A percentile compares a stretch with the other conserved stretches of the same genome.
phyloP scores from a whole-genome alignment of 768 basidiomycete species.

The Amylocystis lapponica region DNA sequence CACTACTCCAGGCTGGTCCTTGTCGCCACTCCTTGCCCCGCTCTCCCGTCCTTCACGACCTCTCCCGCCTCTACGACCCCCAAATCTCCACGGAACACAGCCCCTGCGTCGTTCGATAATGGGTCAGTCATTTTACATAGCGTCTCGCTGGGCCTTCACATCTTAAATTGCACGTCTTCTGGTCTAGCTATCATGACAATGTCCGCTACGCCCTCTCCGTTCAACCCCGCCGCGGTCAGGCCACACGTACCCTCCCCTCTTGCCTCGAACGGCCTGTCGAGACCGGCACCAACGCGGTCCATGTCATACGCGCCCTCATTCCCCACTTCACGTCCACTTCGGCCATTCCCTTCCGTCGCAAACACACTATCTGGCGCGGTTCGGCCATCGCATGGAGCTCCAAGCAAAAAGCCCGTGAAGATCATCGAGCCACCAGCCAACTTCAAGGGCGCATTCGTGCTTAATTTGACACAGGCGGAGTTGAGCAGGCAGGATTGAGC shows the following conservation, averaged over 20 bases:
- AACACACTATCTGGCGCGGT: conserved; percentile 16
- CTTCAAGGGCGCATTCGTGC: conserved; percentile 61
- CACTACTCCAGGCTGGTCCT: background rate
- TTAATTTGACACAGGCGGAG: conserved; percentile 81
- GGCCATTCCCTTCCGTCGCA: conserved; percentile 70
- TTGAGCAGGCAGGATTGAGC: conserved; percentile 61
- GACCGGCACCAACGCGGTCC: conserved; percentile 35
- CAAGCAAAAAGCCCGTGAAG: conserved; percentile 51
- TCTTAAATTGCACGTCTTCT: too few relatives aligned
- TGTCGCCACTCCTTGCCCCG: background rate
- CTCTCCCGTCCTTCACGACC: background rate
- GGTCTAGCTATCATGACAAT: conserved; percentile 20
- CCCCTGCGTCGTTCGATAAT: too few relatives aligned
- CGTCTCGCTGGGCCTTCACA: too few relatives aligned
- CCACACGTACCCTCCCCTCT: conserved; percentile 57
- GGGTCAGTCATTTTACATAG: too few relatives aligned
- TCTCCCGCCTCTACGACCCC: background rate
- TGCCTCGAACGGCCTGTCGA: conserved; percentile 35
- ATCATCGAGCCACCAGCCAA: conserved; percentile 77
- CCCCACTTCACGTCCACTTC: conserved; percentile 66
- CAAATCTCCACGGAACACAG: background rate
- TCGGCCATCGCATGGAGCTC: conserved; percentile 7
- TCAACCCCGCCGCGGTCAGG: conserved; percentile 13
- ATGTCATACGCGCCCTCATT: conserved; percentile 37
- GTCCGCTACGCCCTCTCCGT: conserved; percentile 12